Base-by-base conservation (phyloP, 768 basidiomycete genomes). In the Strobilomyces dryophilus region DNA sequence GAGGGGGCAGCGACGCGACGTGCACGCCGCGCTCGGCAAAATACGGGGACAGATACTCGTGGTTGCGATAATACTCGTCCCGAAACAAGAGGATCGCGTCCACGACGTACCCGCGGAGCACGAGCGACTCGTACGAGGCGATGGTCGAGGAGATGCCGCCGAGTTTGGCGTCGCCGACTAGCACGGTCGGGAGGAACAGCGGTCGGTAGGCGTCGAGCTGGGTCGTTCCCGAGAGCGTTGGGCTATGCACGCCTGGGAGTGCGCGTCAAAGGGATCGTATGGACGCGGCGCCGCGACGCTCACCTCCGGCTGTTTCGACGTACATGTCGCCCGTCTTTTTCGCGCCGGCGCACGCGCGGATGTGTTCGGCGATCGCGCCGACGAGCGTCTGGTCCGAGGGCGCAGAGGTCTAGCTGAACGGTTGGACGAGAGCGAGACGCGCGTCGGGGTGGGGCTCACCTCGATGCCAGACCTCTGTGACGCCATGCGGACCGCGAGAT, bases 271-370 rank as follows among this genome's bases (percentile, higher is more conserved):
- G 49, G 50, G n/a, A 14, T 8, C 15, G 7, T 1, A 6, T 9
- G 40, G 14, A 34, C 17, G 34, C 18, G 20, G 37, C 41, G 40
- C 41, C 50, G 42, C 61, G 60, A 60, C n/a, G 60, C 82, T 76
- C 69, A 92, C 95, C 95, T 81, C 95, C 95, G 14, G 95, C 95
- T 9, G 95, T 95, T 71, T 98, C 95, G 43, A 98, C 73, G 62
- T 87, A 98, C 76, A 94, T 79, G 61, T 87, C 81, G 3, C 78
- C 74, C 12, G 59, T 61, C 10, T 61, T 61, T 3, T 52, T 58
- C 20, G 61, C 46, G 34, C 29, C 56, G 1, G 85, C 84, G 61
- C 81, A 81, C 24, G 69, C 55, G 32, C 76, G 74, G n/a, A 91
- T 80, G 59, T 88, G 79, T 35, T 72, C 71, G 3, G 84, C 77